phyloP scores from a whole-genome alignment of 1,284 basidiomycete species.

The Boletus sp. region DNA sequence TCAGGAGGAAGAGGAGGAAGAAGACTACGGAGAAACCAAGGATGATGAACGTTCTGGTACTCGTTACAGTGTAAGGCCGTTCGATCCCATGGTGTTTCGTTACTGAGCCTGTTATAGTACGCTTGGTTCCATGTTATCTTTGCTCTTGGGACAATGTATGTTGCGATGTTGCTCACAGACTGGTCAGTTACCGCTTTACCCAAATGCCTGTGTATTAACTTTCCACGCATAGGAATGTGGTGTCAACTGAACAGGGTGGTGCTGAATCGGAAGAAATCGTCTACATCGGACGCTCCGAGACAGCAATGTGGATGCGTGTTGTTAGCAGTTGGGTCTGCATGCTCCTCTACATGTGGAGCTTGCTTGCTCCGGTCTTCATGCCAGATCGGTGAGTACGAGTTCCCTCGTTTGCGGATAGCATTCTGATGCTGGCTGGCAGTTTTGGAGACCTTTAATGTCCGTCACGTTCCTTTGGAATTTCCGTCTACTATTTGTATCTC shows the following conservation, averaged over 20 bases:
- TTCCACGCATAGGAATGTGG: constrained; percentile 60
- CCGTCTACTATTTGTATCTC: constrained; percentile 7
- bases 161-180: constrained; percentile 97
- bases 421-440: constrained; percentile 18
- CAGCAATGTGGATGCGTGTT: constrained; percentile 99
- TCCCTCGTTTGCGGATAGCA: background rate
- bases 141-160: constrained; percentile 95
- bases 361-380: constrained; percentile 84
- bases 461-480: constrained; percentile 1
- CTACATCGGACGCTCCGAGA: constrained; percentile 91
- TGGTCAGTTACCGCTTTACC: constrained; percentile 59
- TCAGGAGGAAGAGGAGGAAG: constrained; percentile 75
- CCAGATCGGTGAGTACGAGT: constrained; percentile 65
- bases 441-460: constrained; percentile 34
- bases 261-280: constrained; percentile 68
- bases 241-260: constrained; percentile 48
- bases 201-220: constrained; percentile 6
- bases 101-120: constrained; percentile 53
- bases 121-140: constrained; percentile 99
- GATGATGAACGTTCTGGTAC: constrained; percentile 97
- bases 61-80: constrained; percentile 80
- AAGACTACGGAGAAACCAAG: constrained; percentile 62
- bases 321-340: constrained; percentile 95
- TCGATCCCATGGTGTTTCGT: background rate
- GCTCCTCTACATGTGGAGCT: constrained; percentile 84